Evolutionary conservation across 768 basidiomycete genomes (phyloP), one percentile per base, ranked within the genome.

Genomic region (Dioszegia crocea): DNA sequence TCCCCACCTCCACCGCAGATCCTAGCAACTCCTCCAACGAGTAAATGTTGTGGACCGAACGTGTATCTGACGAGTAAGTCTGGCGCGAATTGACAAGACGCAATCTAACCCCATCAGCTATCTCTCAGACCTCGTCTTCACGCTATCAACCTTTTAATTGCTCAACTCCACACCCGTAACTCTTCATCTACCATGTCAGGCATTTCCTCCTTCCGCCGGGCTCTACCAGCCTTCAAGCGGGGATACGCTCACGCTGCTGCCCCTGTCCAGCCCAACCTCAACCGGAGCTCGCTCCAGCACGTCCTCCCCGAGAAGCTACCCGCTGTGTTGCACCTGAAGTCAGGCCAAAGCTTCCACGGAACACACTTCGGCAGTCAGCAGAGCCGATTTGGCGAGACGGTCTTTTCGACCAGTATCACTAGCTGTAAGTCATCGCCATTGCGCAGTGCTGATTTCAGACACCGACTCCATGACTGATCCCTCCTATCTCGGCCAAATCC

Each of bases 381-480:
- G 70, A 91, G 89, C 72, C 84, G 86, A 54, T 98, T 84, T 79
- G 96, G 96, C 53, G 96, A 99, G 81, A 96, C 94, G 1, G 96
- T 99, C 27, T 99, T 99, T 79, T 94, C 91, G 14, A 99, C 96
- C 30, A 93, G 91, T 41, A 99, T 99, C 76, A 99, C 96, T 0
- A 96, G 92, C 39, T 99, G 92, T 91, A 62, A 67, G 88, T 36
- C 39, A 17, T 11, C 16, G 24, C 14, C 6, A 9, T 47, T 9
- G 10, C 12, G 1, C 9, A 12, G n/a, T 43, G 52, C 46, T 45
- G 47, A 47, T 36, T 31, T n/a, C 73, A 94, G 92, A 99, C 77
- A 98, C 94, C 46, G 96, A 99, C 79, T 96, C 91, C 8, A 97
- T 99, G 96, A 99, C 96, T 36, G 96, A 99, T 77, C 96, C 96